Percentiles rank a stretch among this genome's conserved stretches.
Evolutionary conservation across 331 rosid genomes (phyloP).

Genomic region (Erythrophleum ivorense): DNA sequence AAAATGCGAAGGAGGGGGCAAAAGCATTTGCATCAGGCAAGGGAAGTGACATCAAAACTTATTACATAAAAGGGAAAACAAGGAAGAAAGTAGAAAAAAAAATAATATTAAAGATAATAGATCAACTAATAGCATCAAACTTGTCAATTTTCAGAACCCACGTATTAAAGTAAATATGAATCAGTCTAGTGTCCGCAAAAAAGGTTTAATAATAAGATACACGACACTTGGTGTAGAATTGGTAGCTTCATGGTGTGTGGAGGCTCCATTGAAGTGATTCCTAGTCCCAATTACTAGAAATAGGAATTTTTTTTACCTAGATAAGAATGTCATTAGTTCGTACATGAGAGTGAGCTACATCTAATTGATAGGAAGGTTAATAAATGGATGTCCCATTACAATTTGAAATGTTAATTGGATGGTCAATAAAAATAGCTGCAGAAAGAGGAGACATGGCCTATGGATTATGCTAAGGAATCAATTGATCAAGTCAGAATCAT

Average conservation of each 20-base stretch:
- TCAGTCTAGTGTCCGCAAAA: neutral
- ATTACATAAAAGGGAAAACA: neutral
- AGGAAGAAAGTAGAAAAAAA: neutral
- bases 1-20: neutral
- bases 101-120: neutral
- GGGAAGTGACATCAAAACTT: too few relatives aligned
- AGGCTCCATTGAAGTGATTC: neutral
- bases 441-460: neutral
- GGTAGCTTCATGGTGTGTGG: neutral
- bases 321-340: too few relatives aligned
- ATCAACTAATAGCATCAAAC: constrained; percentile 7
- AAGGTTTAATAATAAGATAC: neutral
- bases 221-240: neutral
- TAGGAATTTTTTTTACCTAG: too few relatives aligned
- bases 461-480: neutral
- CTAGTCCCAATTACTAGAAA: too few relatives aligned
- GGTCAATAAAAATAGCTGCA: neutral
- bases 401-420: neutral
- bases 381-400: too few relatives aligned
- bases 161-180: neutral
- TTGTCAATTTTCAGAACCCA: neutral
- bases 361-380: too few relatives aligned
- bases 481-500: neutral
- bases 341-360: too few relatives aligned
- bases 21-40: too few relatives aligned